These are phyloP conservation scores for Xylariaceae sp. DNA, from an alignment of 2,329 filamentous ascomycete genomes.

Conservation along the genomic window DNA sequence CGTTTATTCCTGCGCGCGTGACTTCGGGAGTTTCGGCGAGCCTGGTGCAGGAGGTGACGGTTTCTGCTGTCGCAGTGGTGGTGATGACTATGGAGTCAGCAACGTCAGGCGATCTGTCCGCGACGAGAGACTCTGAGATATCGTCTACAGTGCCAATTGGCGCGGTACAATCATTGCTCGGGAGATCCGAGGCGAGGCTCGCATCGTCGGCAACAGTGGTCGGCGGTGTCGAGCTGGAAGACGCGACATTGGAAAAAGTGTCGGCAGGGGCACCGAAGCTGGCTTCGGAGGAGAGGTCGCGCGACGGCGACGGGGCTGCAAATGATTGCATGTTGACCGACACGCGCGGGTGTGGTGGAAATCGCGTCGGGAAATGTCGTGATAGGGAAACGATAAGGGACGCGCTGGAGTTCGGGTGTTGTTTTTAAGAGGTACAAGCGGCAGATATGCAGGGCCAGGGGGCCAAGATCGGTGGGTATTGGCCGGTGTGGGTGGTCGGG, in stretches of 20 bases:
- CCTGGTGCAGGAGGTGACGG: constrained; percentile 2
- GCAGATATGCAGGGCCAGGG: constrained; percentile 19
- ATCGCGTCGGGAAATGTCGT: constrained; percentile 19
- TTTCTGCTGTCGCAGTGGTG: constrained; percentile 13
- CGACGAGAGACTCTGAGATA: constrained; percentile 22
- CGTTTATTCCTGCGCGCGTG: constrained; percentile 16
- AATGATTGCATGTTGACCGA: constrained; percentile 26
- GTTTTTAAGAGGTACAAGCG: constrained; percentile 24
- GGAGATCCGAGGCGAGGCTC: constrained; percentile 54
- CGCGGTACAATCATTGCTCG: constrained; percentile 56
- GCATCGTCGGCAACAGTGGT: constrained; percentile 61
- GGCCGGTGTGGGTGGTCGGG: constrained; percentile 14
- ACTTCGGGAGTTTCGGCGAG: constrained; percentile 5
- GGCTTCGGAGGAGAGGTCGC: constrained; percentile 33
- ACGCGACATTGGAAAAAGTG: constrained; percentile 50
- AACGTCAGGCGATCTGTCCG: constrained; percentile 22
- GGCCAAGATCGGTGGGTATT: constrained; percentile 23
- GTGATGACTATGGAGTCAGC: constrained; percentile 30
- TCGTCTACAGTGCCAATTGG: constrained; percentile 47
- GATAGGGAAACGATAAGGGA: constrained; percentile 19
- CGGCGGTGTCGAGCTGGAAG: constrained; percentile 59
- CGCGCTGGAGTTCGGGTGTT: constrained; percentile 28
- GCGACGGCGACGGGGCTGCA: constrained; percentile 26
- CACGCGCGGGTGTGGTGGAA: constrained; percentile 9
- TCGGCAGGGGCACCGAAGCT: constrained; percentile 35